Conservation (phyloP, 805 yeast species). For the Yamadazyma akitaensis region DNA sequence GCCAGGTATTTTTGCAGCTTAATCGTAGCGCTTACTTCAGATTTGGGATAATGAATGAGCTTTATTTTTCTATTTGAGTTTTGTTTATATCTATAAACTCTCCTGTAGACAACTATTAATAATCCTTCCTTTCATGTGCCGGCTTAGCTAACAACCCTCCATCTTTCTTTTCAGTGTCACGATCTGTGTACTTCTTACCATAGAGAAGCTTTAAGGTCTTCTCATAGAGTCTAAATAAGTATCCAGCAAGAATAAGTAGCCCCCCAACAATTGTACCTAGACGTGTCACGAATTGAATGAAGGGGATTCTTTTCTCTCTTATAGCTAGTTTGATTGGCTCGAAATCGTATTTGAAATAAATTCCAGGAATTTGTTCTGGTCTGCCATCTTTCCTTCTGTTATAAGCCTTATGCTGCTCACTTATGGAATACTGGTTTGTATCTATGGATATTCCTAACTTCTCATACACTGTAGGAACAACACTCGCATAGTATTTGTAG, state of each 20-base stretch:
- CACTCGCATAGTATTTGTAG: slow-evolving; percentile 66
- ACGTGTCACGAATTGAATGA: slow-evolving; percentile 72
- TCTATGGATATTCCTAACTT: slow-evolving; percentile 69
- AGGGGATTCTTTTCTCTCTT: slow-evolving; percentile 70
- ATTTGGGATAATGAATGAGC: not conserved
- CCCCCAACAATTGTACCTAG: slow-evolving; percentile 85
- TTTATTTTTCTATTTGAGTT: no score
- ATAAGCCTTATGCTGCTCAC: slow-evolving; percentile 42
- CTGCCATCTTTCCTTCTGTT: slow-evolving; percentile 11
- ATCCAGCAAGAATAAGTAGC: slow-evolving; percentile 62
- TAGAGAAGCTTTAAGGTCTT: slow-evolving; percentile 45
- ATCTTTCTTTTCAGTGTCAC: slow-evolving; percentile 43
- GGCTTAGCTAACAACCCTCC: slow-evolving; percentile 2
- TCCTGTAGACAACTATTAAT: no score
- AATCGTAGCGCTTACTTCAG: not conserved
- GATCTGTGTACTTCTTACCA: slow-evolving; percentile 54
- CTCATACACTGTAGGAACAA: slow-evolving; percentile 79
- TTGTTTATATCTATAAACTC: no score
- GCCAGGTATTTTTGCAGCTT: not conserved
- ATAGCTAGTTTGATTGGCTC: slow-evolving; percentile 78
- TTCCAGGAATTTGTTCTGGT: slow-evolving; percentile 59
- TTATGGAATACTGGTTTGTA: slow-evolving; percentile 82
- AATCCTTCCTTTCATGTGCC: not conserved
- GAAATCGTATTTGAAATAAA: slow-evolving; percentile 79
- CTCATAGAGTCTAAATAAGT: slow-evolving; percentile 59